These are phyloP conservation scores for Pseudopediastrum boryanum DNA, from an alignment of 139 green algal genomes.

Conservation along the genomic window DNA sequence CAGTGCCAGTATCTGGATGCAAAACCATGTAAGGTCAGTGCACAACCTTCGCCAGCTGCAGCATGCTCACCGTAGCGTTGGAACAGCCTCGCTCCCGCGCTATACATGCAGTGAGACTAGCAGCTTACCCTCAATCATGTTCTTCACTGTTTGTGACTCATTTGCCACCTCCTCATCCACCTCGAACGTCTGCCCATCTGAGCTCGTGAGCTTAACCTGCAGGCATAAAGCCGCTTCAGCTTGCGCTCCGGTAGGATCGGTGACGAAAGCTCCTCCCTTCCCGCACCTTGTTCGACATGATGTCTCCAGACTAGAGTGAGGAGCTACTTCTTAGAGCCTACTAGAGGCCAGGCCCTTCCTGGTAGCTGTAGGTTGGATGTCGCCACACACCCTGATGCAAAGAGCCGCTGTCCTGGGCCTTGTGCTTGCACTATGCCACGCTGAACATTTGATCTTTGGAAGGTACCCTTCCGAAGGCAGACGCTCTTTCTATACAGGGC, in stretches of 20 bases:
- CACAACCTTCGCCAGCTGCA: not conserved
- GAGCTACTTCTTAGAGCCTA: too few relatives aligned
- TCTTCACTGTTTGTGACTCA: constrained; percentile 80
- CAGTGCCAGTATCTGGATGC: constrained; percentile 66
- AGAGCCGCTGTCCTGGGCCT: too few relatives aligned
- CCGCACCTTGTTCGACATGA: constrained; percentile 34
- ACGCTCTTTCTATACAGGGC: too few relatives aligned
- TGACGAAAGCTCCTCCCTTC: not conserved
- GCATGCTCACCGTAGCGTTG: not conserved
- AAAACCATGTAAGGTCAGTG: not conserved
- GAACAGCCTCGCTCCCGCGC: not conserved
- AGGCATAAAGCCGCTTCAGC: not conserved
- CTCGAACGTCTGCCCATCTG: constrained; percentile 73
- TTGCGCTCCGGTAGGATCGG: not conserved
- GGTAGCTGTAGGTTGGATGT: too few relatives aligned
- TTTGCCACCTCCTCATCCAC: constrained; percentile 77
- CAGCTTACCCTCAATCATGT: constrained; percentile 80
- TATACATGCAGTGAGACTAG: not conserved
- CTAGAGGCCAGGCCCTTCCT: too few relatives aligned
- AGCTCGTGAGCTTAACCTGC: constrained; percentile 69
- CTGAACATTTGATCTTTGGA: too few relatives aligned
- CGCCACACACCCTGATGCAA: too few relatives aligned
- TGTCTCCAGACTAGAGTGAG: too few relatives aligned
- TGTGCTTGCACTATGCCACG: too few relatives aligned
- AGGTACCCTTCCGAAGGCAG: too few relatives aligned